Evolutionary conservation across 108 stramenopile genomes (phyloP), one percentile per base, ranked within the genome.

Genomic region (Pelagomonas calceolata): DNA sequence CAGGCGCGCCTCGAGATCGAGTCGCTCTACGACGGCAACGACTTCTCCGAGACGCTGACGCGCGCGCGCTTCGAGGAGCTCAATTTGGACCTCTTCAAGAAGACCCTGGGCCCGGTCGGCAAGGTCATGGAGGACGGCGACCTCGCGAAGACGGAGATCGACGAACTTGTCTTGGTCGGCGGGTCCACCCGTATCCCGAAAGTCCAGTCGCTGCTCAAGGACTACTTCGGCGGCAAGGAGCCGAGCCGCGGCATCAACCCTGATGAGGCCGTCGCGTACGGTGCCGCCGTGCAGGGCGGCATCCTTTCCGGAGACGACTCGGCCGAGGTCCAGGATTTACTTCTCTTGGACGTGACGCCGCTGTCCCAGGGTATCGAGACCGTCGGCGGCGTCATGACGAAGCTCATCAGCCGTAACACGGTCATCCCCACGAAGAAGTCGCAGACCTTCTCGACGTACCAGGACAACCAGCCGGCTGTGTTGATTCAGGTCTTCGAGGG

Each of bases 11-110:
- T 94, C 46, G 93, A 94, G 77, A 84, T 93, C 71, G 94, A 95
- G 75, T 86, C 85, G 35, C 74, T 95, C 34, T 74, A 84, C 21
- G 85, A 89, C 30, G 94, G 94, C n/a, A 80, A 81, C 66, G 92
- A 92, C 73, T 74, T 93, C 32, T 82, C 79, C 32, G 90, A 88
- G 72, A 96, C 91, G 17, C 74, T 98, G 39, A 91, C 95, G 71
- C 94, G 95, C 45, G 95, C 98, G 66, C 90, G 93, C 45, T 98
- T 98, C 76, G 98, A 97, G 78, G 95, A 97, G 69, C 82, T 98
- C 74, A 97, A 97, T 83, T 83, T 86, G 73, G 91, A 93, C 66
- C 80, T 97, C 66, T 98, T 98, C 88, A 93, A 95, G 77, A 94
- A 96, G 88, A 96, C 95, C 32, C 76, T 98, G 35, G 83, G 73